A percentile compares a stretch with the other conserved stretches of the same genome.
Conservation (phyloP, 768 basidiomycete genomes). For the Trametes cingulata region DNA sequence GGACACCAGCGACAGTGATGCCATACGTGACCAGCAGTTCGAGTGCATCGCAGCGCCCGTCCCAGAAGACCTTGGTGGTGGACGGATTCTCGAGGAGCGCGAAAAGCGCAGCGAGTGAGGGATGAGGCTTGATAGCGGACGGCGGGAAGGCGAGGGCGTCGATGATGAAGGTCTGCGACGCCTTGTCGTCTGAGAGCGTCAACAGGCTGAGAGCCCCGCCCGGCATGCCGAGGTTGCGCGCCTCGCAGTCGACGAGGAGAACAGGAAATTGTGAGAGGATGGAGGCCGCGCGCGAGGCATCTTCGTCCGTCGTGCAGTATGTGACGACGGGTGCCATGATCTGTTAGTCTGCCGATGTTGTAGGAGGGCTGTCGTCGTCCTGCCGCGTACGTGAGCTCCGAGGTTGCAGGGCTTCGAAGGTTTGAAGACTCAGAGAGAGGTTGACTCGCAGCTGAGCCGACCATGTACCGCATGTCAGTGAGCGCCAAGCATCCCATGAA, state of each 20-base stretch:
- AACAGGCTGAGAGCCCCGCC: conserved; percentile 39
- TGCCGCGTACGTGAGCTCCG: too few species aligned
- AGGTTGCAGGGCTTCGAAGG: too few species aligned
- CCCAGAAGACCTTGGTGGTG: conserved; percentile 41
- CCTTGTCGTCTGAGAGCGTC: conserved; percentile 35
- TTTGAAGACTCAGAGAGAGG: too few species aligned
- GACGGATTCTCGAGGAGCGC: conserved; percentile 29
- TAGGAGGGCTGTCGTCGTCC: too few species aligned
- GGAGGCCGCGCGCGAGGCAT: conserved; percentile 2
- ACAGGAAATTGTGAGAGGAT: conserved; percentile 6
- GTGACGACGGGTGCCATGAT: conserved; percentile 1
- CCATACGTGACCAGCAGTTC: conserved; percentile 34
- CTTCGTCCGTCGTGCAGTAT: conserved; percentile 16
- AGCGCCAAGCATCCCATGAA: too few species aligned
- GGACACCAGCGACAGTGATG: conserved; percentile 31
- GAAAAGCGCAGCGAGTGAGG: conserved; percentile 31
- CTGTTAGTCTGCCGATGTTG: too few species aligned
- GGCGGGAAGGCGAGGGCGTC: conserved; percentile 30
- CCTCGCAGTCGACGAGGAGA: conserved; percentile 43
- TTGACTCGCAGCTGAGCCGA: too few species aligned
- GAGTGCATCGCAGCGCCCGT: conserved; percentile 42
- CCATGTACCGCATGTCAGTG: too few species aligned
- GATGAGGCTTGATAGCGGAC: background rate
- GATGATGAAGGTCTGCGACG: conserved; percentile 37
- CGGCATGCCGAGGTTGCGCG: conserved; percentile 33